phyloP scores from a whole-genome alignment of 148 eudicot species.

The Camellia sinensis region DNA sequence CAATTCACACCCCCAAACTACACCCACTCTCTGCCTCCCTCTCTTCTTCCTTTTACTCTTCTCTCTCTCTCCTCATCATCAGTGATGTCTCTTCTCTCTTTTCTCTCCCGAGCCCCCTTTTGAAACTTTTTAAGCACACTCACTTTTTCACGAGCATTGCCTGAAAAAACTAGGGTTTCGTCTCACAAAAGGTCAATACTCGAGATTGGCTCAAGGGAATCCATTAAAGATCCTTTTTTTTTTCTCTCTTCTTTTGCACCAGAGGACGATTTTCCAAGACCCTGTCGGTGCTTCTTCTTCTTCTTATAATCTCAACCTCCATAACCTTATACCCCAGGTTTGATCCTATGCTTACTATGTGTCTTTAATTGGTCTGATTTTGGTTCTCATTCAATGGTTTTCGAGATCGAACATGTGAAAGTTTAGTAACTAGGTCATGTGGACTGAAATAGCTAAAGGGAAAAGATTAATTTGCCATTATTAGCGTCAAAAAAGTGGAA shows the following conservation, averaged over 20 bases:
- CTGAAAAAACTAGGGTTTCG: conserved; percentile 42
- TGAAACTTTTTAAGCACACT: conserved; percentile 16
- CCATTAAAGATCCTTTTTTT: conserved; percentile 34
- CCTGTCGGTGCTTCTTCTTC: conserved; percentile 41
- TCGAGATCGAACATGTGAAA: conserved; percentile 7
- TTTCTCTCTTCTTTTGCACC: neutral
- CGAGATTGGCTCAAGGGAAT: conserved; percentile 16
- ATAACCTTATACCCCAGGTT: neutral
- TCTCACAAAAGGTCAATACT: conserved; percentile 21
- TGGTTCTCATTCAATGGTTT: conserved; percentile 13
- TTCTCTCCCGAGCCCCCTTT: conserved; percentile 11
- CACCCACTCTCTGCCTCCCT: neutral
- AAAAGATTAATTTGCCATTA: conserved; percentile 6
- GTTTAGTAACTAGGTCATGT: neutral
- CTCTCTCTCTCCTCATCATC: conserved; percentile 1
- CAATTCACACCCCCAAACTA: neutral
- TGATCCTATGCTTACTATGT: neutral
- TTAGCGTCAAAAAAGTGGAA: conserved; percentile 24
- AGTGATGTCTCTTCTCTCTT: neutral
- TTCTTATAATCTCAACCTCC: neutral
- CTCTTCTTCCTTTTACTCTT: neutral
- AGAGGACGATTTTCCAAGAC: too few species aligned
- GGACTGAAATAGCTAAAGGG: conserved; percentile 7
- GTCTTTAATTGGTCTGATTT: neutral
- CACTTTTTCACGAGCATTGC: conserved; percentile 50